These are phyloP conservation scores for Dothistroma septosporum DNA, from an alignment of 2,329 filamentous ascomycete species.

Conservation along the genomic window DNA sequence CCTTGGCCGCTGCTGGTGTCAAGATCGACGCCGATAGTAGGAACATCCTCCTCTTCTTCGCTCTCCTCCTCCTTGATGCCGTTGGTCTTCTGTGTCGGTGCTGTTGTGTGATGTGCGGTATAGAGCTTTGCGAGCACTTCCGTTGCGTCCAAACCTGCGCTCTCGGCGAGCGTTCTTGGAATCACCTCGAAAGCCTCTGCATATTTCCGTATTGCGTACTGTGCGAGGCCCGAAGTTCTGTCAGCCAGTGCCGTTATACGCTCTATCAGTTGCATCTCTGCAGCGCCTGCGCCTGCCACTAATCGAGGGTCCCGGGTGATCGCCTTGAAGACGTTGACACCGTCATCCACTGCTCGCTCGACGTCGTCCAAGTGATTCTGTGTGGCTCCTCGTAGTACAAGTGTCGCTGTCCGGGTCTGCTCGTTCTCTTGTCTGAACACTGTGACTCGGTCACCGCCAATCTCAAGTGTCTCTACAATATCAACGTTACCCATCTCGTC, in stretches of 20 bases:
- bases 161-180: conserved; percentile 88
- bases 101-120: conserved; percentile 63
- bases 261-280: conserved; percentile 90
- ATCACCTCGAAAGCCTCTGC: conserved; percentile 97
- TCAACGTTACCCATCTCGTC: conserved; percentile 97
- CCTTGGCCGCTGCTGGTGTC: conserved; percentile 81
- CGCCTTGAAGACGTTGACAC: conserved; percentile 97
- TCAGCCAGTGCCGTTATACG: conserved; percentile 86
- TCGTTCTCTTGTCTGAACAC: conserved; percentile 97
- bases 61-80: conserved; percentile 25
- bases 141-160: conserved; percentile 92
- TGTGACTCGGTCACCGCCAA: conserved; percentile 94
- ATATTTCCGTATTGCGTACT: conserved; percentile 97
- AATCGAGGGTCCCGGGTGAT: conserved; percentile 90
- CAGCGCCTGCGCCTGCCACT: conserved; percentile 89
- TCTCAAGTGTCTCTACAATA: conserved; percentile 93
- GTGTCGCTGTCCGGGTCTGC: conserved; percentile 83
- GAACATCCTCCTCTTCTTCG: conserved; percentile 67
- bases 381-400: conserved; percentile 90
- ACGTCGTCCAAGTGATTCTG: conserved; percentile 98
- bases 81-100: conserved; percentile 14
- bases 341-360: conserved; percentile 94
- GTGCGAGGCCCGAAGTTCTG: conserved; percentile 84
- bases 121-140: conserved; percentile 90
- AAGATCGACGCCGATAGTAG: conserved; percentile 90